Conservation (phyloP, 352 stramenopile genomes). For the Phytophthora capsici region DNA sequence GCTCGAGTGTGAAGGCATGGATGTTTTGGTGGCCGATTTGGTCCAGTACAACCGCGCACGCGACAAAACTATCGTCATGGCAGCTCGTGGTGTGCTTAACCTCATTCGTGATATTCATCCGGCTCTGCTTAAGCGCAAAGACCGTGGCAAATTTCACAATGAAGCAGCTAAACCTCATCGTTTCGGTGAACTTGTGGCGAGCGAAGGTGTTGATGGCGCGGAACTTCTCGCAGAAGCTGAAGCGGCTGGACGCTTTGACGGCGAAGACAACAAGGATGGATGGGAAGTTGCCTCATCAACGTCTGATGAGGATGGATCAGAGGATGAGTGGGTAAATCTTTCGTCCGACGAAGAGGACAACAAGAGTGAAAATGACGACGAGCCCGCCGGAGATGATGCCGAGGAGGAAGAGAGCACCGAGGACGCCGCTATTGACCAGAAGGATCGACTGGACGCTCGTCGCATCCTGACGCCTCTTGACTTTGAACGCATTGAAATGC, state of each 20-base stretch:
- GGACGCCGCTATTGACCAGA: slow-evolving; percentile 53
- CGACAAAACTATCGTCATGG: slow-evolving; percentile 98
- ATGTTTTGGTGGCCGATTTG: slow-evolving; percentile 92
- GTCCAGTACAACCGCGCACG: slow-evolving; percentile 96
- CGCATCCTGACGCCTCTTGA: slow-evolving; percentile 90
- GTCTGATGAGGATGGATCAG: slow-evolving; percentile 68
- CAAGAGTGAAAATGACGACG: slow-evolving; percentile 53
- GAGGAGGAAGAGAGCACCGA: slow-evolving; percentile 56
- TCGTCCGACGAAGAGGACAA: slow-evolving; percentile 66
- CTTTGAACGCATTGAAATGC: slow-evolving; percentile 90
- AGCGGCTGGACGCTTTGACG: slow-evolving; percentile 74
- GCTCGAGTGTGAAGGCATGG: slow-evolving; percentile 93
- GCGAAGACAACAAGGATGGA: slow-evolving; percentile 82
- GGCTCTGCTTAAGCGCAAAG: slow-evolving; percentile 95
- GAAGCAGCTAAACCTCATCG: slow-evolving; percentile 85
- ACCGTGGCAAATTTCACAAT: slow-evolving; percentile 94
- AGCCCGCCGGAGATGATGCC: slow-evolving; percentile 47
- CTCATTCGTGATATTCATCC: slow-evolving; percentile 97
- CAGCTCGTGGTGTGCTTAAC: slow-evolving; percentile 96
- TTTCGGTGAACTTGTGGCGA: slow-evolving; percentile 92
- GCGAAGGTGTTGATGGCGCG: slow-evolving; percentile 94
- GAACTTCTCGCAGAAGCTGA: slow-evolving; percentile 93
- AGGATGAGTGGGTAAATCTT: slow-evolving; percentile 81
- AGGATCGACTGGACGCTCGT: slow-evolving; percentile 84
- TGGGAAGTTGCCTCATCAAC: slow-evolving; percentile 81